A percentile compares a stretch with the other conserved stretches of the same genome.
These are phyloP conservation scores for Phylloporus gajari DNA, from an alignment of 1,284 basidiomycete genomes.

Conservation along the genomic window DNA sequence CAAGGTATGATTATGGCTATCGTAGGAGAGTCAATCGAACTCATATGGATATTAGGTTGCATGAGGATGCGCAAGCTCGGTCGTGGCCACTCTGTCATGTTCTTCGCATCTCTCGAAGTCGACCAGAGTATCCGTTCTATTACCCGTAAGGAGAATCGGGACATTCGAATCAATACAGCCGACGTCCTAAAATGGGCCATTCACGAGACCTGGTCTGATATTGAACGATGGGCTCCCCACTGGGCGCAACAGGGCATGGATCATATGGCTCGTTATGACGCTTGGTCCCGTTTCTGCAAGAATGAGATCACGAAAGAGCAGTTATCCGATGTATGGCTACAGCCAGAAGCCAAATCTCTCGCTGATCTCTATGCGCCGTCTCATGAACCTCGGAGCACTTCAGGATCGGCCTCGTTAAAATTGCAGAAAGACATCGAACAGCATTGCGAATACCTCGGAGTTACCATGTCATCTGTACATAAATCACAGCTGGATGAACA, in stretches of 20 bases:
- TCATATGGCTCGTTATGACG: constrained; percentile 44
- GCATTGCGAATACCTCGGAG: too few relatives aligned
- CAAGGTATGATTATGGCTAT: constrained; percentile 50
- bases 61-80: constrained; percentile 62
- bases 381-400: too few relatives aligned
- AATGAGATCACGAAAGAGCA: background rate
- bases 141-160: constrained; percentile 17
- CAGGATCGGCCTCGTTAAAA: constrained; percentile 18
- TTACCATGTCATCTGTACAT: constrained; percentile 4
- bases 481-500: constrained; percentile 51
- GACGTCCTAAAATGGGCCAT: constrained; percentile 7
- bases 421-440: constrained; percentile 1
- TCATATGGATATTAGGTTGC: constrained; percentile 43
- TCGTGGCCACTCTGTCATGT: constrained; percentile 56
- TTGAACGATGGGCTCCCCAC: constrained; percentile 49
- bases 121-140: constrained; percentile 51
- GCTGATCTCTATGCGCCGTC: constrained; percentile 46
- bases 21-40: too few relatives aligned
- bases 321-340: constrained; percentile 45
- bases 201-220: constrained; percentile 23
- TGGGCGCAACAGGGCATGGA: constrained; percentile 60
- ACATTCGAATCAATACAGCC: constrained; percentile 25
- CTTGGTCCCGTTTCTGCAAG: constrained; percentile 38
- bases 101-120: constrained; percentile 58
- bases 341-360: constrained; percentile 49